Percentiles rank a stretch among this genome's conserved stretches.
phyloP scores from a whole-genome alignment of 129 eudicot genomes.

The Chrysanthemum seticuspe region DNA sequence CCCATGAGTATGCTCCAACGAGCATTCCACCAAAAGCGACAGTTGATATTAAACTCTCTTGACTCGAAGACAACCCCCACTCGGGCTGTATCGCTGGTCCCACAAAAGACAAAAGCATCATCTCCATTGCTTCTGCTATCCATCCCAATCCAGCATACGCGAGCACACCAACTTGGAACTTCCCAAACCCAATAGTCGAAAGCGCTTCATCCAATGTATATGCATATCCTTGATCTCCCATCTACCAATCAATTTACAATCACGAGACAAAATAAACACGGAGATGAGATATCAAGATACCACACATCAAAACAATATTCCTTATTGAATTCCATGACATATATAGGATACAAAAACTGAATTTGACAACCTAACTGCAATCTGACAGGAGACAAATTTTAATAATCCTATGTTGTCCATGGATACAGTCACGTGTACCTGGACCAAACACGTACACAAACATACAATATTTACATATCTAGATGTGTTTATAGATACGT shows the following conservation, averaged over 20 bases:
- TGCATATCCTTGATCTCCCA: constrained; percentile 44
- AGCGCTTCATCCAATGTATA: constrained; percentile 72
- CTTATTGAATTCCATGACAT: too few species aligned
- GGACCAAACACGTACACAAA: too few species aligned
- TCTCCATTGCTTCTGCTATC: constrained; percentile 70
- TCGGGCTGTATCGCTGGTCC: constrained; percentile 70
- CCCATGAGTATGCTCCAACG: constrained; percentile 69
- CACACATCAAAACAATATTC: background rate
- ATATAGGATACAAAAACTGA: too few species aligned
- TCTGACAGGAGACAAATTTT: too few species aligned
- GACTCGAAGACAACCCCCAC: constrained; percentile 61
- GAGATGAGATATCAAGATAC: background rate
- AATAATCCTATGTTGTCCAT: too few species aligned
- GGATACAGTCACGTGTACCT: too few species aligned
- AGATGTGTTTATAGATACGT: too few species aligned
- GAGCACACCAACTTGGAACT: constrained; percentile 57
- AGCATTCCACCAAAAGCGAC: constrained; percentile 76
- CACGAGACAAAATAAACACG: too few species aligned
- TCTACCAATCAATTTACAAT: constrained; percentile 27
- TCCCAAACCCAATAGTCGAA: constrained; percentile 59
- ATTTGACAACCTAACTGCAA: too few species aligned
- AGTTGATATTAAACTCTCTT: constrained; percentile 67
- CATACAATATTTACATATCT: too few species aligned
- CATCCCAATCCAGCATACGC: constrained; percentile 71
- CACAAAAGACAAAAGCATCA: constrained; percentile 71